These are phyloP conservation scores for Monosporozyma solicola DNA, from an alignment of 805 yeast species.

Conservation along the genomic window DNA sequence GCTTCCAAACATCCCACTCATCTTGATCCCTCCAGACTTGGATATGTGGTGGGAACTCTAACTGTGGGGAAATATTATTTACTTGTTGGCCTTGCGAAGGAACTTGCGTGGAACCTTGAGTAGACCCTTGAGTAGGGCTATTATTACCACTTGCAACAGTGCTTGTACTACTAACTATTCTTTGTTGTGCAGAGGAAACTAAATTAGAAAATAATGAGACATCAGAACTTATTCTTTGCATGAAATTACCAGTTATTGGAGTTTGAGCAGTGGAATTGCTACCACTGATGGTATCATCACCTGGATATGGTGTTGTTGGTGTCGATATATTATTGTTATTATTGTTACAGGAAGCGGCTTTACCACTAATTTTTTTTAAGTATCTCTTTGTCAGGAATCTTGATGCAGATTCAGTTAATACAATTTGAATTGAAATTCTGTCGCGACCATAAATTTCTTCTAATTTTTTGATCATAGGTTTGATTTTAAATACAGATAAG, in stretches of 20 bases:
- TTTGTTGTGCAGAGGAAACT: conserved; percentile 1
- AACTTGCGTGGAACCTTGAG: not conserved
- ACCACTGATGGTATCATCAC: not conserved
- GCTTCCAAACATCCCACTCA: conserved; percentile 82
- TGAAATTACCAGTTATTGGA: not conserved
- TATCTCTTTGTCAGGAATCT: conserved; percentile 41
- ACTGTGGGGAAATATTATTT: conserved; percentile 29
- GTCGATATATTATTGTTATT: not conserved
- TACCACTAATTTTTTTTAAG: conserved; percentile 9
- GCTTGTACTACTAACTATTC: not conserved
- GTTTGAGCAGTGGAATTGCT: not conserved
- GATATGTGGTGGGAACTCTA: conserved; percentile 54
- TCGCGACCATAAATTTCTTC: conserved; percentile 74
- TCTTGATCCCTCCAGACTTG: conserved; percentile 89
- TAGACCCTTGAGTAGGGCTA: not conserved
- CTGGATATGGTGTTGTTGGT: not conserved
- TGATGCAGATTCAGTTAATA: conserved; percentile 77
- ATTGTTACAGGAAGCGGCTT: not conserved
- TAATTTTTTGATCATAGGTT: conserved; percentile 67
- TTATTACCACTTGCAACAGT: not conserved
- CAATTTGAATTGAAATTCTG: conserved; percentile 72
- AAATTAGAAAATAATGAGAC: conserved; percentile 3
- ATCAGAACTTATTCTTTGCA: conserved; percentile 4
- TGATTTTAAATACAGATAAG: conserved; percentile 74
- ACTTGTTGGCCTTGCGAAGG: conserved; percentile 28